Conservation (phyloP, 345 rosid species). For the Balakata baccata region DNA sequence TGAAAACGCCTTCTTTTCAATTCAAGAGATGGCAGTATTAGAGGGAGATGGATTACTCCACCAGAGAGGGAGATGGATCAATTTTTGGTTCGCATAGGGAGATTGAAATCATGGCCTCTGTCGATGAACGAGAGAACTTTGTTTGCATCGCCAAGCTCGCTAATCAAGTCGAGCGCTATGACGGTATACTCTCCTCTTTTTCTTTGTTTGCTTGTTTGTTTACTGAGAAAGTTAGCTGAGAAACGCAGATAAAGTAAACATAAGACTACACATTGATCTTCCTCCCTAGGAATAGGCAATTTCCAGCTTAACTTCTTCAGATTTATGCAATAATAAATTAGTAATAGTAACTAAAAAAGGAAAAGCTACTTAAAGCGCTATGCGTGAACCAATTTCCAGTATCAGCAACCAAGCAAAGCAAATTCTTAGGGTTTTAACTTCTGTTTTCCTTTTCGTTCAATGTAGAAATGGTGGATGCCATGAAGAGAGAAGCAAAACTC, state of each 20-base stretch:
- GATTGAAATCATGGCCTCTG: slow-evolving; percentile 29
- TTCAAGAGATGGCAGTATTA: too few relatives aligned
- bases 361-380: not conserved
- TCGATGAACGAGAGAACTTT: slow-evolving; percentile 41
- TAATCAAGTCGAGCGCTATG: slow-evolving; percentile 59
- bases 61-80: not conserved
- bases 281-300: not conserved
- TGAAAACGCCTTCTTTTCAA: too few relatives aligned
- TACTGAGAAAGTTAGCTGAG: slow-evolving; percentile 8
- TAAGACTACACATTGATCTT: not conserved
- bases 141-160: slow-evolving; percentile 58
- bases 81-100: not conserved
- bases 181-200: slow-evolving; percentile 27
- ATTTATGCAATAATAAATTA: not conserved
- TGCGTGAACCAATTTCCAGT: not conserved
- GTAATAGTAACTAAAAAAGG: too few relatives aligned
- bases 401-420: too few relatives aligned
- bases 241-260: not conserved
- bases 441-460: not conserved
- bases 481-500: slow-evolving; percentile 22
- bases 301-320: not conserved
- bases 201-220: slow-evolving; percentile 18
- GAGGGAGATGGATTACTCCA: too few relatives aligned
- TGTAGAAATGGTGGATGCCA: slow-evolving; percentile 26
- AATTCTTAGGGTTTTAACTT: not conserved